These are phyloP conservation scores for Rosa hybrid DNA, from an alignment of 331 rosid species.

Conservation along the genomic window DNA sequence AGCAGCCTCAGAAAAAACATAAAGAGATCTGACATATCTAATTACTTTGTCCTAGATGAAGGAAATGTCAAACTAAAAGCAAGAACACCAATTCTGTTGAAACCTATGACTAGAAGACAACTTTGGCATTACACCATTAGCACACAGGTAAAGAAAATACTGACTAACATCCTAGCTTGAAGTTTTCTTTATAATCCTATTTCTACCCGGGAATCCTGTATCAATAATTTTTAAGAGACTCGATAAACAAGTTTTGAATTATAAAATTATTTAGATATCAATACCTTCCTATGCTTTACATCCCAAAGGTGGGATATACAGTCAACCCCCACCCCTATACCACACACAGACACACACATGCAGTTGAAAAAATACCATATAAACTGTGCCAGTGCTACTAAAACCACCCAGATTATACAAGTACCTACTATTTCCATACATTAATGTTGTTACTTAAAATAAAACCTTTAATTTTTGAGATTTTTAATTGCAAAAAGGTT, in stretches of 20 bases:
- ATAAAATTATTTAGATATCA: neutral
- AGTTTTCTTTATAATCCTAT: neutral
- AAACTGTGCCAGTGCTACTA: neutral
- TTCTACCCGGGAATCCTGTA: neutral
- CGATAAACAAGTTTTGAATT: no score
- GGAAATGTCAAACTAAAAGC: neutral
- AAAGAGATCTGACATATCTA: neutral
- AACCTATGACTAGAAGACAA: neutral
- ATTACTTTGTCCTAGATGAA: neutral
- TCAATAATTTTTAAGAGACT: neutral
- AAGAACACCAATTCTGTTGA: slow-evolving; percentile 3
- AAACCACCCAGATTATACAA: neutral
- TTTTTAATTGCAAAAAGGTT: neutral
- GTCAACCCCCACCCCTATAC: neutral
- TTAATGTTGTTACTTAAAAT: neutral
- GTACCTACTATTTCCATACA: neutral
- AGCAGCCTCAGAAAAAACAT: neutral
- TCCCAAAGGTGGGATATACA: neutral
- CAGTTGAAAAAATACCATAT: neutral
- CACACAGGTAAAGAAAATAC: neutral
- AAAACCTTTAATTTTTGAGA: neutral
- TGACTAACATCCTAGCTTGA: neutral
- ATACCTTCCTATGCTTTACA: neutral
- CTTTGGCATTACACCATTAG: neutral
- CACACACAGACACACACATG: neutral